Evolutionary conservation across 192 early-diverging fungal species (phyloP).

Genomic region (Thamnidium elegans): DNA sequence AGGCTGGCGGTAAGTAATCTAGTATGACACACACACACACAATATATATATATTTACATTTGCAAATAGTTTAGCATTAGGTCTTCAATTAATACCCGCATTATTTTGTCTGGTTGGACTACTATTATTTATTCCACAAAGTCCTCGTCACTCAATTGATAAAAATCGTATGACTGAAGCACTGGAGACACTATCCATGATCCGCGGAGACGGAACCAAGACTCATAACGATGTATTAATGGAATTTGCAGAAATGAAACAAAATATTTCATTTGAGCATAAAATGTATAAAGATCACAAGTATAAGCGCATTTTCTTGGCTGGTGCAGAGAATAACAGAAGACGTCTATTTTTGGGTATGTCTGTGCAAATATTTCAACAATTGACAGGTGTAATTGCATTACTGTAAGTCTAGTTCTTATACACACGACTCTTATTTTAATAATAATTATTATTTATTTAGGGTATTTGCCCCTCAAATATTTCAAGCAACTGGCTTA

Average conservation of each 20-base stretch:
- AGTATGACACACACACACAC: neutral
- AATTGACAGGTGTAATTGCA: constrained; percentile 75
- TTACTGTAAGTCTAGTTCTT: constrained; percentile 54
- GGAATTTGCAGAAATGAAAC: constrained; percentile 61
- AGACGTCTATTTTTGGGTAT: constrained; percentile 55
- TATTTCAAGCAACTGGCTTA: constrained; percentile 53
- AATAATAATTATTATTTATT: neutral
- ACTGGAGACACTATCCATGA: constrained; percentile 46
- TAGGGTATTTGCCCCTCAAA: constrained; percentile 48
- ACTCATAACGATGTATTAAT: constrained; percentile 44
- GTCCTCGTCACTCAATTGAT: constrained; percentile 69
- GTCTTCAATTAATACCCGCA: constrained; percentile 78
- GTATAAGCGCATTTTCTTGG: constrained; percentile 35
- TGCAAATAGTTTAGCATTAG: constrained; percentile 73
- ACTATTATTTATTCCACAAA: constrained; percentile 64
- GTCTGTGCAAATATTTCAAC: constrained; percentile 64
- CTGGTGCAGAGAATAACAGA: constrained; percentile 46
- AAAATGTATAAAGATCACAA: constrained; percentile 27
- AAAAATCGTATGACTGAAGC: constrained; percentile 56
- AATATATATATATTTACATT: neutral
- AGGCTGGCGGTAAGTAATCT: constrained; percentile 25
- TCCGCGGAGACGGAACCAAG: constrained; percentile 51
- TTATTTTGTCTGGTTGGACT: constrained; percentile 63
- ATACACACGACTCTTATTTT: constrained; percentile 18
- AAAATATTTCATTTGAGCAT: constrained; percentile 49